Percentiles rank a stretch among this genome's conserved stretches.
phyloP scores from a whole-genome alignment of 345 rosid species.

The Sonneratia alba region DNA sequence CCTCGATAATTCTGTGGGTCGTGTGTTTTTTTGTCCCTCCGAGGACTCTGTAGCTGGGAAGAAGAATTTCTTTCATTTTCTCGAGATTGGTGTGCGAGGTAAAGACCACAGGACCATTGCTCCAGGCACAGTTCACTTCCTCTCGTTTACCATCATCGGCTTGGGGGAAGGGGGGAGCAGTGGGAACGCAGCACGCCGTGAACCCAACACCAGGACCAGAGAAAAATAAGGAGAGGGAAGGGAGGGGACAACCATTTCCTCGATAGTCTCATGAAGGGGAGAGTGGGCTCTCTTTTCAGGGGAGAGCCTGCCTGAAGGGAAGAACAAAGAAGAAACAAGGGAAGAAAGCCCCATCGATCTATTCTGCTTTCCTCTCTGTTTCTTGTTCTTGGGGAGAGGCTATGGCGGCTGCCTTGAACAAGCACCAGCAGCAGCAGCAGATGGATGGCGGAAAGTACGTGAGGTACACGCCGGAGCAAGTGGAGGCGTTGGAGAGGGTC shows the following conservation, averaged over 20 bases:
- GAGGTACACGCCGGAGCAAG: constrained; percentile 70
- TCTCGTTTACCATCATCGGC: background rate
- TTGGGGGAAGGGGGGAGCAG: background rate
- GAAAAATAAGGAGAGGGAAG: background rate
- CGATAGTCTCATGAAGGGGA: constrained; percentile 26
- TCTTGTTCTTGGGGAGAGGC: constrained; percentile 1
- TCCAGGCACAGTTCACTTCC: too few relatives aligned
- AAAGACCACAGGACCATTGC: background rate
- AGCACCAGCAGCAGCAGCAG: constrained; percentile 22
- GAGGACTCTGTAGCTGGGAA: background rate
- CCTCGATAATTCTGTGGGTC: background rate
- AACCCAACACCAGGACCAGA: background rate
- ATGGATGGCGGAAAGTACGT: constrained; percentile 66
- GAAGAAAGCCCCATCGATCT: background rate
- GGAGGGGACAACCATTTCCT: background rate
- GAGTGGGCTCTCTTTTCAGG: constrained; percentile 48
- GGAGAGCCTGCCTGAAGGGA: constrained; percentile 42
- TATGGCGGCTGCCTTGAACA: constrained; percentile 40
- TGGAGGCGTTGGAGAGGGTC: constrained; percentile 70
- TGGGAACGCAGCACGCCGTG: background rate
- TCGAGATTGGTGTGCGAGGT: background rate
- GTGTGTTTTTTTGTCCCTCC: background rate
- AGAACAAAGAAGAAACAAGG: background rate
- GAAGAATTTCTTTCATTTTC: background rate
- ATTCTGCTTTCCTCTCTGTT: constrained; percentile 1